phyloP scores from a whole-genome alignment of 2,329 filamentous ascomycete genomes.

The Dissoconium aciculare region DNA sequence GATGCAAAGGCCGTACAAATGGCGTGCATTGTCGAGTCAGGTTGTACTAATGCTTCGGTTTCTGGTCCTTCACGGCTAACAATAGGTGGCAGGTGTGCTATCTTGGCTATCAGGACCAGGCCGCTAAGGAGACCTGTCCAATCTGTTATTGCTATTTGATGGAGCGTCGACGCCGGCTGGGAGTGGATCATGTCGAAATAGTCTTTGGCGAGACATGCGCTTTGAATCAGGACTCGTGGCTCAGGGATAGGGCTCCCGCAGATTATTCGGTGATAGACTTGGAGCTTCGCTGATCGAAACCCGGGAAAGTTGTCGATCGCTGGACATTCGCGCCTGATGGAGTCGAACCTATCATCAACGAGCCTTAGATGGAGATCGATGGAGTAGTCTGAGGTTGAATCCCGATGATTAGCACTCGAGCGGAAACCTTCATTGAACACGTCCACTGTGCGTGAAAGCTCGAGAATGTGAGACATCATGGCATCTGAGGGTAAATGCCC shows the following conservation, averaged over 20 bases:
- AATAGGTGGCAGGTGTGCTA: conserved; percentile 9
- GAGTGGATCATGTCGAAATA: conserved; percentile 17
- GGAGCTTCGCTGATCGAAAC: conserved; percentile 12
- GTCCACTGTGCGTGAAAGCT: conserved; percentile 11
- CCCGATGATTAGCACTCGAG: conserved; percentile 1
- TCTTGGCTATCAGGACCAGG: conserved; percentile 12
- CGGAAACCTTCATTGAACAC: conserved; percentile 12
- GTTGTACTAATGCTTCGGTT: conserved; percentile 14
- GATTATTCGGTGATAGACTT: conserved; percentile 12
- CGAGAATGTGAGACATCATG: conserved; percentile 8
- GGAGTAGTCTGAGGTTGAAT: conserved; percentile 1
- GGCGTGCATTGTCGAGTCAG: conserved; percentile 11
- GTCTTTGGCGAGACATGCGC: conserved; percentile 16
- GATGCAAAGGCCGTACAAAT: conserved; percentile 11
- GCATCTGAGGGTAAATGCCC: conserved; percentile 10
- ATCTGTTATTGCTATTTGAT: conserved; percentile 14
- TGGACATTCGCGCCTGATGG: conserved; percentile 14
- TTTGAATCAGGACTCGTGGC: conserved; percentile 14
- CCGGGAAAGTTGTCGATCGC: conserved; percentile 9
- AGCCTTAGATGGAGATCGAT: conserved; percentile 11
- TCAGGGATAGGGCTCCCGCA: conserved; percentile 9
- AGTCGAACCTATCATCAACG: conserved; percentile 11
- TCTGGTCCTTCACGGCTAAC: conserved; percentile 12
- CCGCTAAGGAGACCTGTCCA: conserved; percentile 16
- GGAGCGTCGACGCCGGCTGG: conserved; percentile 11